Evolutionary conservation across 2,329 filamentous ascomycete species (phyloP), one percentile per base, ranked within the genome.

Genomic region (Pseudogymnoascus verrucosus): DNA sequence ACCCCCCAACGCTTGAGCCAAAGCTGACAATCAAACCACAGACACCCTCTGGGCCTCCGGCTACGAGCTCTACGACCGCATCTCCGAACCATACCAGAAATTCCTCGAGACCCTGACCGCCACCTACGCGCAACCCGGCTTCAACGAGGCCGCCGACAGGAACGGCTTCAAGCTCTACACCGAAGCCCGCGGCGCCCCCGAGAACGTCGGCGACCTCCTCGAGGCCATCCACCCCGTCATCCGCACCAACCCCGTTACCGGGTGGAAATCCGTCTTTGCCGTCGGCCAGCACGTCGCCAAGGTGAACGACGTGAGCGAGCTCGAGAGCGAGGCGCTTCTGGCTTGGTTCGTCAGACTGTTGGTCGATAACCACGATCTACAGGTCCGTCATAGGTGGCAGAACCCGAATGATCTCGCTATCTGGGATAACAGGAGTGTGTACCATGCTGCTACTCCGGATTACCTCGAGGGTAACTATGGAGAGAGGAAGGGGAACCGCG

Each of bases 11-110:
- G 39, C 23, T 14, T 4, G 5, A 36, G 11, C 47, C 39, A 39
- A 54, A 14, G 28, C 60, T 44, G 16, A 57, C 11, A 19, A 8
- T 28, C 8, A 28, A 44, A 23, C 5, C n/a, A 60, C 2, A 79
- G 80, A 83, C 71, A 88, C 87, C 0, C 79, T 89, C 5, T 89
- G 86, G 85, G 86, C 86, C 0, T 86, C 84, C 0, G 85, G 84
- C 0, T 88, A 88, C 69, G 85, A 89, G 68, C 74, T 88, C 11
- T 89, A 87, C 69, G 86, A 89, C 69, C 80, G 84, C 28, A 77
- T 89, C 64, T 85, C 82, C 3, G 75, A 77, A 2, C 76, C 82
- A 0, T 82, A 83, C 62, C 83, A 82, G 64, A 75, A 75, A 23
- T 87, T 88, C 71, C 77, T 88, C 28, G 84, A 88, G 63, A 72